Conservation (phyloP, 2,329 filamentous ascomycete species). For the Ceratocystis cubensis region DNA sequence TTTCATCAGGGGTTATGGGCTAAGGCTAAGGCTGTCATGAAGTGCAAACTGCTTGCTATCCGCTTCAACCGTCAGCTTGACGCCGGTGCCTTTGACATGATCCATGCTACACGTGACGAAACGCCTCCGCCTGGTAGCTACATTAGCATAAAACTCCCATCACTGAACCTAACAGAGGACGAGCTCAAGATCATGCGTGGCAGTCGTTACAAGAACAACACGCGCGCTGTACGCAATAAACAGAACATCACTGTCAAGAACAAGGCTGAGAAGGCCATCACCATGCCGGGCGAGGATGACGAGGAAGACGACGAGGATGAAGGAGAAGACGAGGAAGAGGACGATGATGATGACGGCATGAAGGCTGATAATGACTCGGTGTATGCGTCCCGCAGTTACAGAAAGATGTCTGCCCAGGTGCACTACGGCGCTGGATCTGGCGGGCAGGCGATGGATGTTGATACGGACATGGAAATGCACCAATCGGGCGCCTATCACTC, state of each 20-base stretch:
- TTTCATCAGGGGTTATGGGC: conserved; percentile 69
- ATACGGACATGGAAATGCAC: background rate
- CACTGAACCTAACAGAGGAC: conserved; percentile 30
- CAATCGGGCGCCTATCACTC: background rate
- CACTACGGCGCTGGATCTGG: background rate
- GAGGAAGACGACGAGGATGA: conserved; percentile 17
- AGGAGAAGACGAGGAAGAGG: conserved; percentile 20
- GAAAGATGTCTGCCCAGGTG: background rate
- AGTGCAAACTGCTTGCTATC: conserved; percentile 64
- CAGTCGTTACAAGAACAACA: conserved; percentile 25
- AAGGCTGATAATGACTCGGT: background rate
- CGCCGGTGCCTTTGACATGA: conserved; percentile 35
- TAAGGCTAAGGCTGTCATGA: conserved; percentile 79
- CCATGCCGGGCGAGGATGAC: conserved; percentile 16
- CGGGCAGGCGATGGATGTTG: background rate
- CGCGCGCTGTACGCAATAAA: conserved; percentile 24
- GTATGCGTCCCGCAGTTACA: background rate
- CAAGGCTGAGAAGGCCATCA: conserved; percentile 16
- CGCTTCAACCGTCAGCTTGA: conserved; percentile 42
- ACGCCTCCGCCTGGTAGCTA: conserved; percentile 26
- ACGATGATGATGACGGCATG: conserved; percentile 23
- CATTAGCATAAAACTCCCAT: conserved; percentile 31
- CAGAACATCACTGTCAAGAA: conserved; percentile 23
- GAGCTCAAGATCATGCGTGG: conserved; percentile 29
- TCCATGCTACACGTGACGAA: conserved; percentile 30